These are phyloP conservation scores for Aureobasidium sp. DNA, from an alignment of 2,329 filamentous ascomycete species.

Conservation along the genomic window DNA sequence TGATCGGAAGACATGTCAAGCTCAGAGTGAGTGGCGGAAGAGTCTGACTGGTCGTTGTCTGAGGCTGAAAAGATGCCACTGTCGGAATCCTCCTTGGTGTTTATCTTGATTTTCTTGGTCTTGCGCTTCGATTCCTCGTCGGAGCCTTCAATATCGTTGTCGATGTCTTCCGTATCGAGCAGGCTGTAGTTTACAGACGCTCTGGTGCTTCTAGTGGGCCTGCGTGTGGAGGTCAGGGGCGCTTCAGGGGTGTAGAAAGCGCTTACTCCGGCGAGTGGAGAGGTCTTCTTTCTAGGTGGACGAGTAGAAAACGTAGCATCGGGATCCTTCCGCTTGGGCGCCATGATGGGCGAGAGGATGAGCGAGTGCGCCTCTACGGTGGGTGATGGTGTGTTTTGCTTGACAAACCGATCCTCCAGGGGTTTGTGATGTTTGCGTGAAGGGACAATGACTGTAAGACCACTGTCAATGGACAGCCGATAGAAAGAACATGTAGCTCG, in stretches of 20 bases:
- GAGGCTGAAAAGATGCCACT: background rate
- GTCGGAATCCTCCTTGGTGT: no score
- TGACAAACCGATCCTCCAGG: background rate
- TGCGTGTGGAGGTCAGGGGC: background rate
- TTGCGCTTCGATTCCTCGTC: background rate
- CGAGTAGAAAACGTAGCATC: background rate
- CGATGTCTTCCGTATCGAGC: no score
- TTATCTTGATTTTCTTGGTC: background rate
- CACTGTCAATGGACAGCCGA: background rate
- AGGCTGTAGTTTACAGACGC: no score
- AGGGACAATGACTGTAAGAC: constrained; percentile 2
- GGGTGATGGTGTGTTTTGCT: background rate
- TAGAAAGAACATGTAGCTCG: no score
- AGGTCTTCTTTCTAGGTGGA: background rate
- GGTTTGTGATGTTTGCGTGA: constrained; percentile 1
- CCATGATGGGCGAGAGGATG: background rate
- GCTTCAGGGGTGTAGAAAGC: background rate
- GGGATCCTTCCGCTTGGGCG: background rate
- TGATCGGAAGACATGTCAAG: no score
- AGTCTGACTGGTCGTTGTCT: background rate
- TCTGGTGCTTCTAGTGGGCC: background rate
- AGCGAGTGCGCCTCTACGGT: background rate
- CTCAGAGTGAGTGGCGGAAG: background rate
- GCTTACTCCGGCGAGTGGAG: background rate
- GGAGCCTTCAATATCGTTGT: background rate